Evolutionary conservation across 345 rosid species (phyloP).

Genomic region (Populus simonii): DNA sequence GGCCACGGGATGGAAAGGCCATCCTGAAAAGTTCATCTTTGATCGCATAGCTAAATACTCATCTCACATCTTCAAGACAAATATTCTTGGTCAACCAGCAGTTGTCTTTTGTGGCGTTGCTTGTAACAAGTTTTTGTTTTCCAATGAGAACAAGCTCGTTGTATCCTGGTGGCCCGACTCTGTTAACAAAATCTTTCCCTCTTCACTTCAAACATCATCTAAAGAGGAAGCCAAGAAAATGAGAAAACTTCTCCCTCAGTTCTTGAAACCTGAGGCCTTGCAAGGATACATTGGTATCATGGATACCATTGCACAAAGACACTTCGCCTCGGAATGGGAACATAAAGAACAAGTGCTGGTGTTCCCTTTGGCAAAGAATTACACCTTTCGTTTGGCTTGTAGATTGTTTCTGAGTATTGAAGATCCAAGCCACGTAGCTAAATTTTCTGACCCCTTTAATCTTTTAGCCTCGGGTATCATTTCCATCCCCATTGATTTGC

Average conservation of each 20-base stretch:
- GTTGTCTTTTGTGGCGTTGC: slow-evolving; percentile 37
- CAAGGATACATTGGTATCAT: slow-evolving; percentile 27
- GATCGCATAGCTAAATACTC: slow-evolving; percentile 28
- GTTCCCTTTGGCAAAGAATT: slow-evolving; percentile 31
- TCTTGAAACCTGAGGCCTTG: slow-evolving; percentile 41
- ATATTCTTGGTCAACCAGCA: slow-evolving; percentile 30
- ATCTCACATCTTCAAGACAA: slow-evolving; percentile 4
- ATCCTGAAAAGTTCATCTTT: slow-evolving; percentile 35
- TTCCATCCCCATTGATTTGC: not conserved
- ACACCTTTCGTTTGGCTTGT: slow-evolving; percentile 41
- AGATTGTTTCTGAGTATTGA: slow-evolving; percentile 29
- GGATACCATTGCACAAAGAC: slow-evolving; percentile 33
- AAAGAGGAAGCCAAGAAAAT: slow-evolving; percentile 34
- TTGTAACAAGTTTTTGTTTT: slow-evolving; percentile 40
- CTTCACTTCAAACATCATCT: slow-evolving; percentile 27
- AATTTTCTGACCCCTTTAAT: not conserved
- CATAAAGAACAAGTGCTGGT: slow-evolving; percentile 25
- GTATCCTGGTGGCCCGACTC: slow-evolving; percentile 45
- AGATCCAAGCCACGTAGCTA: not conserved
- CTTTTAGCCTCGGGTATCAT: not conserved
- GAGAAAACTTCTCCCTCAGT: slow-evolving; percentile 25
- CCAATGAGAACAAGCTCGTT: slow-evolving; percentile 43
- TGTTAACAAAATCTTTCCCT: slow-evolving; percentile 41
- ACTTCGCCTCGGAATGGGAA: slow-evolving; percentile 32
- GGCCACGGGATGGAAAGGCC: slow-evolving; percentile 34